Base-by-base conservation (phyloP, 305 asterid genomes). In the Solanum aculeatissimum region DNA sequence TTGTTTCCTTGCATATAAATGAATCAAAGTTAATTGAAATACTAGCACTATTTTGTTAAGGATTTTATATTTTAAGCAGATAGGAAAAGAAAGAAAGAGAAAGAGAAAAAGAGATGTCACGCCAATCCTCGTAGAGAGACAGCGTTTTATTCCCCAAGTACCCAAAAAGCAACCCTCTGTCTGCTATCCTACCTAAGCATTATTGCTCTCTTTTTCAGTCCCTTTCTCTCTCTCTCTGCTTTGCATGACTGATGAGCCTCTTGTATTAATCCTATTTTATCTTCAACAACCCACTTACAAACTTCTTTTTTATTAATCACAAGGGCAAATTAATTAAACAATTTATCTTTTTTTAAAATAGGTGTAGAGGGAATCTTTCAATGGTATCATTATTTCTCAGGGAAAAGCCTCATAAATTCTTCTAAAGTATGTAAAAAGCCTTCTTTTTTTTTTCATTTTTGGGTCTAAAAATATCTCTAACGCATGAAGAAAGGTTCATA, bases 81-180 rank as follows among this genome's bases (percentile, higher is more conserved):
- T 60, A 10, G 40, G 54, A 71, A 9, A 75, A 62, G 63, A 78
- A 25, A 57, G 27, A 55, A 25, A 58, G 51, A 32, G 15, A 40
- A 8, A 65, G 69, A 32, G 42, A 58, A 38, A 15, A 38, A 15
- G 79, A 80, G 13, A 51, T 80, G 82, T 87, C 89, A 91, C 88
- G 90, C 88, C 90, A 88, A 85, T 89, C 91, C 87, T 90, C 90
- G 83, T 89, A 86, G 90, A 88, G 83, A 85, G 91, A 88, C 90
- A 78, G 72, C 85, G 85, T 86, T 89, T 87, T 91, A 89, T 92
- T 87, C 90, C 86, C 84, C 82, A 86, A 89, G 86, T 85, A 86
- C 88, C 90, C 88, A 88, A 87, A 87, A 91, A 90, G 91, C 91
- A 89, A 84, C 90, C 21, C 91, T 86, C 89, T 92, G 93, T 92